Conservation (phyloP, 2,329 filamentous ascomycete species). For the Pseudocercospora fuligena region DNA sequence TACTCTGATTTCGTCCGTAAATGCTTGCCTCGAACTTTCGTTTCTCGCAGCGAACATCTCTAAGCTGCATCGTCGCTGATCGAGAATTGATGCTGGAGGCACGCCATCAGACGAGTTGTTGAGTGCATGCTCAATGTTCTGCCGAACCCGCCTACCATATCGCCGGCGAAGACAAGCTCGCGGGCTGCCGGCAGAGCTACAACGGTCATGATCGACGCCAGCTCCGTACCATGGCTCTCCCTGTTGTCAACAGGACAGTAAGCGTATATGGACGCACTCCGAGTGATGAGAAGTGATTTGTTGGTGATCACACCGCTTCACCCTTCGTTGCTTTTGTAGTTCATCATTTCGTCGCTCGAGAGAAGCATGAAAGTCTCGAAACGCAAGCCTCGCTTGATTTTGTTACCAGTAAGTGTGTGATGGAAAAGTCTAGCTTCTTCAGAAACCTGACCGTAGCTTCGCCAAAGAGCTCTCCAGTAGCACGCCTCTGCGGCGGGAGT, state of each 20-base stretch:
- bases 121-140: neutral
- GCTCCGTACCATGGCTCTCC: neutral
- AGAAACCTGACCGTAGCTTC: conserved; percentile 25
- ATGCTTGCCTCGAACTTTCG: neutral
- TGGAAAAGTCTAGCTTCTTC: conserved; percentile 26
- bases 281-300: neutral
- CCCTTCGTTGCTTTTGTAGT: conserved; percentile 16
- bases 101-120: neutral
- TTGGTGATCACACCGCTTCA: neutral
- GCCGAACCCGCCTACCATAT: neutral
- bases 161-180: neutral
- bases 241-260: neutral
- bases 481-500: conserved; percentile 37
- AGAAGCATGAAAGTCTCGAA: conserved; percentile 31
- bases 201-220: neutral
- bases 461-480: conserved; percentile 35
- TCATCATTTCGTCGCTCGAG: conserved; percentile 30
- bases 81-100: neutral
- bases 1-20: neutral
- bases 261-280: neutral
- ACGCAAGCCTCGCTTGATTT: conserved; percentile 25
- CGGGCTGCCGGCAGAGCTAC: conserved; percentile 1
- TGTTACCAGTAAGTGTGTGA: conserved; percentile 8
- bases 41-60: neutral
- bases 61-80: neutral